Percentiles rank a stretch among this genome's conserved stretches.
These are phyloP conservation scores for Margaritispora aquatica DNA, from an alignment of 495 filamentous ascomycete genomes.

Conservation along the genomic window DNA sequence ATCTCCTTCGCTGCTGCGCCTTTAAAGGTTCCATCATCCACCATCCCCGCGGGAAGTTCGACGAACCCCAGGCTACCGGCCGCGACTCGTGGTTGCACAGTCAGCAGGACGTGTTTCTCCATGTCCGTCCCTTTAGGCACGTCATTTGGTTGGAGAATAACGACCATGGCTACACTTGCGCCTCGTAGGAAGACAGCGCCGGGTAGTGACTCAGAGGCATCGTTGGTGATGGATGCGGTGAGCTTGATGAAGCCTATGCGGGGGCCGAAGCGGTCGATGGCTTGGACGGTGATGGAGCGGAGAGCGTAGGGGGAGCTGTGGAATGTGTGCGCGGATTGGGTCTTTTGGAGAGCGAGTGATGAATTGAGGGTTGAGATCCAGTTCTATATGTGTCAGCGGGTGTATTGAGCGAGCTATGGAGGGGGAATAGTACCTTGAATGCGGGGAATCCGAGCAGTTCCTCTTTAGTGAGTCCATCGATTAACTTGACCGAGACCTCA, in stretches of 20 bases:
- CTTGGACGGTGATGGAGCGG: constrained; percentile 61
- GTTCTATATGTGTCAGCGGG: constrained; percentile 23
- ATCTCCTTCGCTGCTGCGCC: constrained; percentile 81
- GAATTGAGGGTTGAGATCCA: constrained; percentile 66
- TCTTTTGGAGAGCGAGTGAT: constrained; percentile 56
- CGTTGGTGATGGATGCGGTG: constrained; percentile 56
- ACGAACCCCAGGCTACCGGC: constrained; percentile 69
- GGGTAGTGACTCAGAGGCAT: constrained; percentile 41
- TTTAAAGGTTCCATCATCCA: constrained; percentile 74
- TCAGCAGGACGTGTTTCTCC: constrained; percentile 68
- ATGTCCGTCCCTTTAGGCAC: constrained; percentile 31
- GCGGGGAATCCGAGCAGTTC: constrained; percentile 65
- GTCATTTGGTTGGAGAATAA: constrained; percentile 71
- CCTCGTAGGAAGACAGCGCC: constrained; percentile 76
- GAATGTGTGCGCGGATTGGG: not conserved
- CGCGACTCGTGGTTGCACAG: constrained; percentile 76
- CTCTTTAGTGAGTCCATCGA: constrained; percentile 50
- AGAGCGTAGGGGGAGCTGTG: constrained; percentile 54
- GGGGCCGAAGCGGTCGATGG: constrained; percentile 60
- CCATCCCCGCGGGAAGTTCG: constrained; percentile 87
- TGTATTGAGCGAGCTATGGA: not conserved
- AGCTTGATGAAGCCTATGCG: constrained; percentile 71
- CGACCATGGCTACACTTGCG: constrained; percentile 75
- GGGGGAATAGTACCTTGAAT: constrained; percentile 41
- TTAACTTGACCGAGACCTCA: constrained; percentile 48